Evolutionary conservation across 1,139 yeast genomes (phyloP).

Genomic region (Suhomyces maxii): DNA sequence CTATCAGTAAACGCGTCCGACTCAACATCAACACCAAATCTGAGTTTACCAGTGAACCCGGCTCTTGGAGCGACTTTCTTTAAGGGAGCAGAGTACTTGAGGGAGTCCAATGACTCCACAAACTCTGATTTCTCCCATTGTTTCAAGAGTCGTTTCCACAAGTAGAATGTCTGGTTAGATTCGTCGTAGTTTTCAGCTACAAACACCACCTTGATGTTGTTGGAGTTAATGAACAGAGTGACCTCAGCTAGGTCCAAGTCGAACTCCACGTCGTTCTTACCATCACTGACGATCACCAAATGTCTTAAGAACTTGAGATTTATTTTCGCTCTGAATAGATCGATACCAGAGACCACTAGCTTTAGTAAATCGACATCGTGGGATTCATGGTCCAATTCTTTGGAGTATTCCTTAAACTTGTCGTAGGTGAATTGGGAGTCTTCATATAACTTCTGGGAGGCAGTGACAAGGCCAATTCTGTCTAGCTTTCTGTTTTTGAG

Average conservation of each 20-base stretch:
- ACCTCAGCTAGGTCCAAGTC: conserved; percentile 17
- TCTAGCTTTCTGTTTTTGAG: conserved; percentile 59
- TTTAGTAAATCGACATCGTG: conserved; percentile 21
- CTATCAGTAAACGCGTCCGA: not conserved
- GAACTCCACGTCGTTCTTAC: conserved; percentile 6
- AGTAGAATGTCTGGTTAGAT: not conserved
- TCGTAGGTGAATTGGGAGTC: conserved; percentile 27
- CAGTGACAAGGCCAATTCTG: conserved; percentile 44
- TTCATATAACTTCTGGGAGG: conserved; percentile 20
- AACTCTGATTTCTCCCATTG: conserved; percentile 15
- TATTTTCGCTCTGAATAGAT: conserved; percentile 29
- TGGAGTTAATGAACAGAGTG: conserved; percentile 18
- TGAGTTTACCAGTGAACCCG: conserved; percentile 37
- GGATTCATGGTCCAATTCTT: not conserved
- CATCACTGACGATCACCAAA: conserved; percentile 50
- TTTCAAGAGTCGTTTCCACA: conserved; percentile 18
- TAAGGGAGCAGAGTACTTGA: conserved; percentile 24
- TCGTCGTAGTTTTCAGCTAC: conserved; percentile 1
- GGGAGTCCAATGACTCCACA: conserved; percentile 19
- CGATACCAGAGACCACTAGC: conserved; percentile 32
- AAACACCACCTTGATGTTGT: conserved; percentile 25
- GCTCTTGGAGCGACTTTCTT: conserved; percentile 40
- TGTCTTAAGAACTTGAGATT: conserved; percentile 35
- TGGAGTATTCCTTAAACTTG: conserved; percentile 16
- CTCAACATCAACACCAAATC: conserved; percentile 35